Percentiles rank a stretch among this genome's conserved stretches.
Evolutionary conservation across 2,329 filamentous ascomycete genomes (phyloP).

Genomic region (Penicillium sp.): DNA sequence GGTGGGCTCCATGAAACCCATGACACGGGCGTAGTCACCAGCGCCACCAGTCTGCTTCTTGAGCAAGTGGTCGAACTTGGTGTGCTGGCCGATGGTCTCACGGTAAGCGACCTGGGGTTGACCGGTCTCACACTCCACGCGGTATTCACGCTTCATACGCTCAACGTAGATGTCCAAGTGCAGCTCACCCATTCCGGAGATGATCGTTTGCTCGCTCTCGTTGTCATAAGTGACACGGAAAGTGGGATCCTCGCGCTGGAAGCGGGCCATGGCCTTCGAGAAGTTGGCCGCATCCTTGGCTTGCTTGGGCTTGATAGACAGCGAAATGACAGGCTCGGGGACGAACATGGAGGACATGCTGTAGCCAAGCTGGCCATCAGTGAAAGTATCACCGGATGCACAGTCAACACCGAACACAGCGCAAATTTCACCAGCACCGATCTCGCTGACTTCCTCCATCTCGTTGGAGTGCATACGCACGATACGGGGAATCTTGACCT

Average conservation of each 20-base stretch:
- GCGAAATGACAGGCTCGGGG: conserved; percentile 94
- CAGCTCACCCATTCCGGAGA: conserved; percentile 96
- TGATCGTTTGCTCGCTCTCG: conserved; percentile 95
- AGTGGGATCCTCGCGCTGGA: conserved; percentile 96
- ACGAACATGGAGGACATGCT: conserved; percentile 97
- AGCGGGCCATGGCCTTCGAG: conserved; percentile 97
- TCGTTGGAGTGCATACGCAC: conserved; percentile 99
- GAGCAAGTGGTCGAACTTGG: conserved; percentile 87
- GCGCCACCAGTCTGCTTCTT: conserved; percentile 95
- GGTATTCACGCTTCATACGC: conserved; percentile 94
- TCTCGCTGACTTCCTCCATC: conserved; percentile 93
- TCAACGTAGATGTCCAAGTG: conserved; percentile 98
- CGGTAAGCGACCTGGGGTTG: conserved; percentile 96
- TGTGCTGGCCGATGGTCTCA: conserved; percentile 78
- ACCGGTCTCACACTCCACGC: conserved; percentile 91
- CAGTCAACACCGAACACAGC: conserved; percentile 98
- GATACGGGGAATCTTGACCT: conserved; percentile 93
- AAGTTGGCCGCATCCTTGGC: conserved; percentile 91
- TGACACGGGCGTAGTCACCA: conserved; percentile 90
- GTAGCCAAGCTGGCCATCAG: conserved; percentile 87
- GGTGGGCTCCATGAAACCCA: conserved; percentile 87
- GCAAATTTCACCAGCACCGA: conserved; percentile 96
- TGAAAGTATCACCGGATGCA: conserved; percentile 96
- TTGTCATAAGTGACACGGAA: conserved; percentile 91
- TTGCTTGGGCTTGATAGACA: conserved; percentile 95